phyloP scores from a whole-genome alignment of 148 eudicot genomes.

The Arbutus unedo region DNA sequence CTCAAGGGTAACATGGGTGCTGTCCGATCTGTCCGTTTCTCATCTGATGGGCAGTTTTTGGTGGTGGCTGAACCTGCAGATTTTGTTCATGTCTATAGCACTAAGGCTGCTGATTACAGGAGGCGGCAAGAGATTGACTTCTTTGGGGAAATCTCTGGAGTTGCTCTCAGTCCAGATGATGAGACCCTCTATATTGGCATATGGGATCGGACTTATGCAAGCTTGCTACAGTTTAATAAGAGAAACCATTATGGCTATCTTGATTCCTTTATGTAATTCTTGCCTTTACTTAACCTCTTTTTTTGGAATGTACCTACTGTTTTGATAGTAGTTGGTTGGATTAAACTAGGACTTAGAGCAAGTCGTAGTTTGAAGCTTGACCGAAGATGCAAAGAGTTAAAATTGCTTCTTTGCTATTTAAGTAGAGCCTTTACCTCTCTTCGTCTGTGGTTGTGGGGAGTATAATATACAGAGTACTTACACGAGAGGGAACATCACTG shows the following conservation, averaged over 20 bases:
- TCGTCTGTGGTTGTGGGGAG: neutral
- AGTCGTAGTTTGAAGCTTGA: neutral
- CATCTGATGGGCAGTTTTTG: constrained; percentile 75
- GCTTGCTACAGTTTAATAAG: constrained; percentile 74
- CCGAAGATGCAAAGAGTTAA: neutral
- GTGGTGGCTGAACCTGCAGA: constrained; percentile 91
- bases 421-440: neutral
- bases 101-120: constrained; percentile 39
- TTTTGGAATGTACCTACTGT: neutral
- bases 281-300: neutral
- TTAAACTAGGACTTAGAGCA: neutral
- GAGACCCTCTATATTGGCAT: constrained; percentile 71
- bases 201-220: constrained; percentile 89
- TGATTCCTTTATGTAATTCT: constrained; percentile 53
- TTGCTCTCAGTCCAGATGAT: constrained; percentile 77
- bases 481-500: too few species aligned
- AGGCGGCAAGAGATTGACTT: constrained; percentile 78
- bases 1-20: constrained; percentile 86
- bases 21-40: constrained; percentile 72
- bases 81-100: constrained; percentile 68
- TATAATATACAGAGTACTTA: too few species aligned
- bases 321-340: neutral
- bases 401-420: neutral
- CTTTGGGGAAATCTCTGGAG: constrained; percentile 90
- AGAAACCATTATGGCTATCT: constrained; percentile 54